phyloP scores from a whole-genome alignment of 2,329 filamentous ascomycete species.

The Rhynchosporium secalis region DNA sequence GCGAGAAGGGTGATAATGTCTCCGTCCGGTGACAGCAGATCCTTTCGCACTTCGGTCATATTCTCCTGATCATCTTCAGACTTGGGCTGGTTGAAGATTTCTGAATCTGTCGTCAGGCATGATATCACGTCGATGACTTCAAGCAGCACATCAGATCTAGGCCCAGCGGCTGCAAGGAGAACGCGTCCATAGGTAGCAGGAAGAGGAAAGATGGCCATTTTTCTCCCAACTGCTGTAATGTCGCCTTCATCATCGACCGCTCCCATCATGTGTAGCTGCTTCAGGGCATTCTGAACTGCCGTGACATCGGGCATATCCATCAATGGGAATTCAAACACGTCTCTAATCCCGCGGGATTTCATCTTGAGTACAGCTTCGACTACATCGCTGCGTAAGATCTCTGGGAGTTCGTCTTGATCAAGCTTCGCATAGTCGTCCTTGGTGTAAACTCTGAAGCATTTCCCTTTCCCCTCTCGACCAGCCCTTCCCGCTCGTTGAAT shows the following conservation, averaged over 20 bases:
- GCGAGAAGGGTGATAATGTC: conserved; percentile 66
- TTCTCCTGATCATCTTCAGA: conserved; percentile 58
- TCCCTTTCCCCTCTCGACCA: conserved; percentile 86
- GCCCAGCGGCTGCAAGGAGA: conserved; percentile 73
- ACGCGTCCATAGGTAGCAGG: conserved; percentile 80
- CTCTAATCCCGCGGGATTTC: conserved; percentile 84
- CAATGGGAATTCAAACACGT: conserved; percentile 80
- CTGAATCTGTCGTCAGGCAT: conserved; percentile 62
- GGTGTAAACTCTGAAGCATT: conserved; percentile 88
- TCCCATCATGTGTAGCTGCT: conserved; percentile 77
- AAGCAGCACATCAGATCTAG: conserved; percentile 69
- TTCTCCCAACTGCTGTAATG: conserved; percentile 72
- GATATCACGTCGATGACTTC: conserved; percentile 84
- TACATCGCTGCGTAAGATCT: conserved; percentile 89
- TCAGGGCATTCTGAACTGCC: conserved; percentile 75
- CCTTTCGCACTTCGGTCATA: conserved; percentile 54
- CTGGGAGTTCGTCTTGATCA: conserved; percentile 74
- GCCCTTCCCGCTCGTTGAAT: conserved; percentile 90
- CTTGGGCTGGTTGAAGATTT: conserved; percentile 61
- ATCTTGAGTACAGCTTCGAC: conserved; percentile 85
- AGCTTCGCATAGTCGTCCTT: conserved; percentile 71
- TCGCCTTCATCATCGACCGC: conserved; percentile 70
- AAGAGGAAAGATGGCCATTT: conserved; percentile 81
- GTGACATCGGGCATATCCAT: conserved; percentile 79
- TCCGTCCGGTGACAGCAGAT: conserved; percentile 61